Base-by-base conservation (phyloP, 176 grass and related monocot species). In the Oryza australiensis region DNA sequence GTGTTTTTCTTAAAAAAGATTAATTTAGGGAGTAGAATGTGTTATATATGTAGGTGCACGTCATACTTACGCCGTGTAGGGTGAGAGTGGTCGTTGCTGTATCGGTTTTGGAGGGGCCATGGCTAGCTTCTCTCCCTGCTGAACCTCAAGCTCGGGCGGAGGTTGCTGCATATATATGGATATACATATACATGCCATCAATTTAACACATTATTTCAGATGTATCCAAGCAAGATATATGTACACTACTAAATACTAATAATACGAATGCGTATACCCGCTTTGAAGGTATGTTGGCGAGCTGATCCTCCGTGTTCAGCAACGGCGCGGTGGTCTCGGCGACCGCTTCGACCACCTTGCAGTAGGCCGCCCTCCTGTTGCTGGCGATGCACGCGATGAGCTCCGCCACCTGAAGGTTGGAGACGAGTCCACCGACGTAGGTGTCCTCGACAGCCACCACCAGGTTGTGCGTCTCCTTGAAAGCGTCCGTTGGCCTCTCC, bases 351-450 rank as follows among this genome's bases (percentile, higher is more conserved):
- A 97, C 86, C 20, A 94, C 81, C 83, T 94, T 97, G 85, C 92
- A 97, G 85, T 82, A 94, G 3, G 92, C 89, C 62, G 81, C 49
- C 23, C 12, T 79, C 59, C 84, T 83, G 86, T 97, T 97, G 26
- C 68, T 79, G 70, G 83, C 92, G 78, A 91, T 85, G 84, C 74
- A 94, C 22, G 83, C 92, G 75, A 97, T 97, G 6, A 94, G 90
- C 77, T 97, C 94, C 34, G 95, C 95, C 30, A 97, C 90, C 86
- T 97, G 95, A 29, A 97, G 95, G 78, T 94, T 97, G 26, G 95
- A 97, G 9, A 97, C 95, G 32, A 75, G 90, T 16, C 95, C 95
- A 38, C 92, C 95, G 64, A 94, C 93, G 73, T 89, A 94, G n/a
- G 81, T 89, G 62, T 97, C 95, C 81, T 92, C 84, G 0, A 84